Evolutionary conservation across 495 filamentous ascomycete genomes (phyloP), one percentile per base, ranked within the genome.

Genomic region (Penicillium mononematosum): DNA sequence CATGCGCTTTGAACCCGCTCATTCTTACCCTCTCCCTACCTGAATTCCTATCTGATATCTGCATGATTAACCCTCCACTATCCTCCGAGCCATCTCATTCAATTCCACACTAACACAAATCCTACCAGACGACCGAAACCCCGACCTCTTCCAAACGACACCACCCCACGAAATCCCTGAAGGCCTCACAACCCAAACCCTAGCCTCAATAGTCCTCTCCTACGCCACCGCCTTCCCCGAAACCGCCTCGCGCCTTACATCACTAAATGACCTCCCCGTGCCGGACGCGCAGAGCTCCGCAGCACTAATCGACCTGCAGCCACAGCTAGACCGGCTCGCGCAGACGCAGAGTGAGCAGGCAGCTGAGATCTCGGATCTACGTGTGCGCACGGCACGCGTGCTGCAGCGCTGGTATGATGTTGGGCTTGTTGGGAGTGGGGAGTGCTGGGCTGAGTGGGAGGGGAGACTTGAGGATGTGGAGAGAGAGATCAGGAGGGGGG

Each of bases 381-480:
- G 91, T 46, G 76, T 78, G n/a, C 78, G 88, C 19, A 95, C 84
- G 55, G 92, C 91, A 54, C 68, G 70, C 24, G 72, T 85, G n/a
- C 68, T 97, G 53, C 82, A 90, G 70, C 70, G 81, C 17, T 96
- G 92, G 91, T 93, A 95, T 73, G 85, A 92, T 63, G 70, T 85
- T 24, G 80, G 85, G 12, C 75, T 93, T 50, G 69, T 96, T 39
- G 80, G 82, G 14, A 83, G 81, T 60, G 86, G 87, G 0, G 83
- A 88, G 58, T 85, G 79, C 53, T 89, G 90, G 78, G 86, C 86
- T 11, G 87, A 89, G 39, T 85, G 85, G 63, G 89, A 96, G 71
- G 81, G 81, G 5, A 70, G 88, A 58, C 60, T 94, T 27, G 81
- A 82, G 67, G 79, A 77, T 55, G 81, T 87, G 9, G 91, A 95